These are phyloP conservation scores for Saccharomyces hybrid DNA, from an alignment of 1,139 yeast genomes.

Conservation along the genomic window DNA sequence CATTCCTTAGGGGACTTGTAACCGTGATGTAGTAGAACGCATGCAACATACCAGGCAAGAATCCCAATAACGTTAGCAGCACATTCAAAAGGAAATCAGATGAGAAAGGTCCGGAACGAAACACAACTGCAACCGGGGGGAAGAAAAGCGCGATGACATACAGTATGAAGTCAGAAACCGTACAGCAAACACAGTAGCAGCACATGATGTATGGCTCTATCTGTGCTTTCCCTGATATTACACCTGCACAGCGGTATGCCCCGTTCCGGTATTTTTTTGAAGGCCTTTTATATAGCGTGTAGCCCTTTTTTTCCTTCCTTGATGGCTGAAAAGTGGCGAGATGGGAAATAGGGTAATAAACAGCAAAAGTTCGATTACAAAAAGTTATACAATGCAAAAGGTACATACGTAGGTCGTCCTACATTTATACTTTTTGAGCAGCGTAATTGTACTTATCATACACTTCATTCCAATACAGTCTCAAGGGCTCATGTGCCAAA, in stretches of 20 bases:
- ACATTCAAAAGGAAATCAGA: conserved; percentile 56
- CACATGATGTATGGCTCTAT: conserved; percentile 14
- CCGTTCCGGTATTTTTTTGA: background rate
- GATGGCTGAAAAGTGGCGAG: background rate
- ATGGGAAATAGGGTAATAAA: background rate
- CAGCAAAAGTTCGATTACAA: background rate
- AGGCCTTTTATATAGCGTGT: background rate
- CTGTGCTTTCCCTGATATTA: background rate
- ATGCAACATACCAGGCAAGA: conserved; percentile 74
- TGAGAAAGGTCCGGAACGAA: conserved; percentile 30
- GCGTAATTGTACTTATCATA: conserved; percentile 25
- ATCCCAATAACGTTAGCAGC: conserved; percentile 68
- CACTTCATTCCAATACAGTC: conserved; percentile 38
- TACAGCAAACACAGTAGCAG: conserved; percentile 22
- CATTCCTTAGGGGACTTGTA: conserved; percentile 25
- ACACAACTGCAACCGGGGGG: conserved; percentile 31
- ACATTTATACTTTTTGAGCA: conserved; percentile 13
- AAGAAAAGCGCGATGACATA: conserved; percentile 28
- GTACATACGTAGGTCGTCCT: background rate
- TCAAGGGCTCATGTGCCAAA: conserved; percentile 29
- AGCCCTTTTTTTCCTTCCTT: background rate
- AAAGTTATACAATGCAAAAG: background rate
- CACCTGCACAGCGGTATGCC: background rate
- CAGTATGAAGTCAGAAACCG: conserved; percentile 28
- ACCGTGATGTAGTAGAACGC: conserved; percentile 43